Percentiles rank a stretch among this genome's conserved stretches.
Conservation (phyloP, 805 yeast species). For the Cyberlindnera suaveolens region DNA sequence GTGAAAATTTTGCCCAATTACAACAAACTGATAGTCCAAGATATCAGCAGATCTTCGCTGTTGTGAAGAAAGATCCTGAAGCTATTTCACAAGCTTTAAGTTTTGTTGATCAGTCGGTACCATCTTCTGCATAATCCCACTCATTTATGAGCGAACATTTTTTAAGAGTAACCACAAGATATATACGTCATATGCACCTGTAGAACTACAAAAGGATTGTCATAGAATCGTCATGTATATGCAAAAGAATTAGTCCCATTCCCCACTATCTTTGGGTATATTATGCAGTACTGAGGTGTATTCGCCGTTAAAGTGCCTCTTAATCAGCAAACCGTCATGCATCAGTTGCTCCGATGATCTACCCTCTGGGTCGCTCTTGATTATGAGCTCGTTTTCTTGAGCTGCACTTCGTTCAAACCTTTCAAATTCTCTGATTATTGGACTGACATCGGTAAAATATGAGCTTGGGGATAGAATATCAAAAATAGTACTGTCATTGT, state of each 20-base stretch:
- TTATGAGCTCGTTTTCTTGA: slow-evolving; percentile 2
- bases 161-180: neutral
- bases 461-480: slow-evolving; percentile 5
- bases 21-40: slow-evolving; percentile 40
- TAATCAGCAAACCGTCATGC: neutral
- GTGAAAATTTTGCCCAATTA: slow-evolving; percentile 43
- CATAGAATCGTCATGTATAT: neutral
- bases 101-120: neutral
- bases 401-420: slow-evolving; percentile 10
- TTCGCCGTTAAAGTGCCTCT: neutral
- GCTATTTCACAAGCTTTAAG: neutral
- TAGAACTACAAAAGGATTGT: neutral
- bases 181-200: neutral
- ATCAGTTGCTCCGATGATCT: neutral
- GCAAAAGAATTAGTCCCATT: neutral
- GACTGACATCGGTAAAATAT: slow-evolving; percentile 18
- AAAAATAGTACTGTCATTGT: slow-evolving; percentile 10
- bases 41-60: slow-evolving; percentile 30
- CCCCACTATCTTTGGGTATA: neutral
- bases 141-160: neutral
- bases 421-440: slow-evolving; percentile 20
- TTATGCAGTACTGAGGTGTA: neutral
- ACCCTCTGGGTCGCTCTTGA: neutral
- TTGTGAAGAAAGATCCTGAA: neutral
- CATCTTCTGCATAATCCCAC: neutral